These are phyloP conservation scores for Komagataella phaffii DNA, from an alignment of 805 yeast genomes.

Conservation along the genomic window DNA sequence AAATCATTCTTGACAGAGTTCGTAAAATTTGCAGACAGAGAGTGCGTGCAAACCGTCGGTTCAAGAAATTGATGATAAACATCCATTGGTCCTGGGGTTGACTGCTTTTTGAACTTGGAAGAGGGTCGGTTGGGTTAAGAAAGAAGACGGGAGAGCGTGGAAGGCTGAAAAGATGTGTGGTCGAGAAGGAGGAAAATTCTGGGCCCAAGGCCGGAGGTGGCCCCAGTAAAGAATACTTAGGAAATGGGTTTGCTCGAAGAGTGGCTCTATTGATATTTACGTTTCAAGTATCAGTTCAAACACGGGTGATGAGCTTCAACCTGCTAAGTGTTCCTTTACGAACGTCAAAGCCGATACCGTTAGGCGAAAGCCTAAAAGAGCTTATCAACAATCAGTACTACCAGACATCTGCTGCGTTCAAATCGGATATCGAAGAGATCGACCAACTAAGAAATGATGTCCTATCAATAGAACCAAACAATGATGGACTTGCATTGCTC, in stretches of 20 bases:
- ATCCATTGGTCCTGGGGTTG: constrained; percentile 36
- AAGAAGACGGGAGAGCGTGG: neutral
- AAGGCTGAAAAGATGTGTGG: neutral
- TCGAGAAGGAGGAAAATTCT: neutral
- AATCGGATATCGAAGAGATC: constrained; percentile 21
- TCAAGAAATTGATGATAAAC: constrained; percentile 65
- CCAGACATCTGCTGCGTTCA: constrained; percentile 19
- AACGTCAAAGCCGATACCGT: constrained; percentile 18
- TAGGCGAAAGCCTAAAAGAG: constrained; percentile 17
- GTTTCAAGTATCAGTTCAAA: neutral
- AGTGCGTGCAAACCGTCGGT: constrained; percentile 61
- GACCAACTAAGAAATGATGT: constrained; percentile 29
- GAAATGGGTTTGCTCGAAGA: neutral
- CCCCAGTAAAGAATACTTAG: neutral
- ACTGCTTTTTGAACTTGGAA: neutral
- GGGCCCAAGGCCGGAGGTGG: neutral
- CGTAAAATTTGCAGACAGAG: constrained; percentile 32
- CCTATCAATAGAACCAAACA: constrained; percentile 12
- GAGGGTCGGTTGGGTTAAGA: neutral
- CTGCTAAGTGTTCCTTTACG: constrained; percentile 25
- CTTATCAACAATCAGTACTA: constrained; percentile 27
- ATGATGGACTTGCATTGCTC: constrained; percentile 22
- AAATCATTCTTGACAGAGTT: constrained; percentile 33
- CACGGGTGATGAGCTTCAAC: constrained; percentile 11
- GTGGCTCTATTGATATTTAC: neutral